Base-by-base conservation (phyloP, 139 green algal genomes). In the Parachlorella kessleri region DNA sequence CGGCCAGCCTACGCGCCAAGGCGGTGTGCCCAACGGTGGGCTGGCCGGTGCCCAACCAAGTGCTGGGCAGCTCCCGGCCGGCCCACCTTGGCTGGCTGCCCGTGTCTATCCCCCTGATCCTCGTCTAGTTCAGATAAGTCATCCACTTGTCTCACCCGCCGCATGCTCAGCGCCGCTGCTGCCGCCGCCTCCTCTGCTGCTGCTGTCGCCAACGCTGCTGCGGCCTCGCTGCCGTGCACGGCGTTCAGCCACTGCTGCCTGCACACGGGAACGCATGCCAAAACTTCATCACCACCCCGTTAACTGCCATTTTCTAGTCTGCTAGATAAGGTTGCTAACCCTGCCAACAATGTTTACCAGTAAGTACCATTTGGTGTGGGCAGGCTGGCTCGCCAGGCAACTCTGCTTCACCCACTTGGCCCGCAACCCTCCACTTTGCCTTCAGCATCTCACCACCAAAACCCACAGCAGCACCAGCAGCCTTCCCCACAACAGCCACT, bases 101-200 rank as follows among this genome's bases (percentile, higher is more conserved):
- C 68, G 33, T 75, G 54, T 65, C 48, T 59, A 59, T 75, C 71
- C 32, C 79, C 81, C 63, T 76, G 41, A 37, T 91, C 78, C n/a
- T 91, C 89, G 48, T 94, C 86, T 63, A 92, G 76, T 70, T 87
- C 84, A 41, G 78, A 81, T 81, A 94, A 59, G 78, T 94, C 91
- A 36, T 91, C 92, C 39, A 88, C 81, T 8, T 85, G 82, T 4
- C 76, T 70, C 10, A 93, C 86, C 1, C 86, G 81, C 32, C 86
- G 78, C 83, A 94, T 86, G 66, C 79, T 83, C 4, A 96, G 82
- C 5, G 90, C 90, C 26, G 89, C 91, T 14, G 95, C 94, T 9
- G 94, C 95, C 30, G 92, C 92, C 42, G 95, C 95, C 79, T 96
- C 93, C 66, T 96, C 95, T 5, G 91, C 91, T 39, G 93, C 89